Base-by-base conservation (phyloP, 805 yeast species). In the Wickerhamomyces mucosus region DNA sequence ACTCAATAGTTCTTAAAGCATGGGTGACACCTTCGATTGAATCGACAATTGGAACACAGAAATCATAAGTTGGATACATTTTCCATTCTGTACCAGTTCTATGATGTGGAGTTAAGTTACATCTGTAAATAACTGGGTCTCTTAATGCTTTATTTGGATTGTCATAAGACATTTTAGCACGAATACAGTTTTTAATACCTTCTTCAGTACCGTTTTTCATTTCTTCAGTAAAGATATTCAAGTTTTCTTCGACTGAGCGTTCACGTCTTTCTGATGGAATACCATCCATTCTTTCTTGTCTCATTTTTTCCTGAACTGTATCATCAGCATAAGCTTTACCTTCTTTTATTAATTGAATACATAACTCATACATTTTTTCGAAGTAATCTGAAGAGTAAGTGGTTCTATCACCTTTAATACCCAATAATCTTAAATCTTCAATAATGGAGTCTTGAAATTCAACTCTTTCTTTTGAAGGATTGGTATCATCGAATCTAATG, bases 211-310 rank as follows among this genome's bases (percentile, higher is more conserved):
- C 98, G 41, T 81, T 73, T 58, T 77, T 78, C 98, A 92, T 92
- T 49, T 84, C 96, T 55, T 82, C 76, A 29, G 79, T 77, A 65
- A 92, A 92, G 37, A 89, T 70, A 43, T 65, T 65, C 59, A 92
- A 67, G 65, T 83, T 88, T 65, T 92, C 98, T 59, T 89, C 96
- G 31, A 89, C 81, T 15, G 89, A 51, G 60, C 96, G 78, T 48
- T 86, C 92, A 67, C 98, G 81, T 67, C 96, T 81, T 29, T 72
- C 77, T 31, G 95, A 82, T 35, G 94, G 79, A 46, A 85, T 77
- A 59, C 99, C 99, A 42, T 85, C 96, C 83, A 84, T 85, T 72
- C 99, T 83, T 69, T 92, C 95, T 54, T 88, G 95, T 66, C 99
- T 82, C 99, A 92, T 92, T 58, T 73, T 69, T 53, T 89, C 97